These are phyloP conservation scores for Rhytidiadelphus loreus DNA, from an alignment of 225 moss, liverwort and hornwort species.

Conservation along the genomic window DNA sequence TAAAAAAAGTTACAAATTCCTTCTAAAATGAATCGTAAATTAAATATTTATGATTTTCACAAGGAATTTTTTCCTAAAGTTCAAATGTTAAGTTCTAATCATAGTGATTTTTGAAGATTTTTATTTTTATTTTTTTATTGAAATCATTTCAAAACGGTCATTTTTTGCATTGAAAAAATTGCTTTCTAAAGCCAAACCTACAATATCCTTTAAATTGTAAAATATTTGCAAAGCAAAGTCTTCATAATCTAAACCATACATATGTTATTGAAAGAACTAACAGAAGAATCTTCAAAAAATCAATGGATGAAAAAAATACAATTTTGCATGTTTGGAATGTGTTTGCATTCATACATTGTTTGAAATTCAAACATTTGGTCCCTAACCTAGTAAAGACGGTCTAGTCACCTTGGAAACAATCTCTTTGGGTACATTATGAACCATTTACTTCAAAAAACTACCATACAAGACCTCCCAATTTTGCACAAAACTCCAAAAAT, in stretches of 20 bases:
- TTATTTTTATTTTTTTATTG: neutral
- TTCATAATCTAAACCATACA: neutral
- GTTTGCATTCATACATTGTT: accelerated
- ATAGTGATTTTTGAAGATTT: neutral
- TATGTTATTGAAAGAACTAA: neutral
- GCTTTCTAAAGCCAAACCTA: accelerated
- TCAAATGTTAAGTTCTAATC: neutral
- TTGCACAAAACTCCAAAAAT: too few relatives aligned
- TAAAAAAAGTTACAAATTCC: neutral
- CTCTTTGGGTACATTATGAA: too few relatives aligned
- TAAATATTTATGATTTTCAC: neutral
- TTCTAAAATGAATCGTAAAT: neutral
- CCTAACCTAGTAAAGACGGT: neutral
- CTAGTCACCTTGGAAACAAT: too few relatives aligned
- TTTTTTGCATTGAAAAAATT: too few relatives aligned
- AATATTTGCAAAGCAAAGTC: neutral
- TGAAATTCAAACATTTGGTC: neutral
- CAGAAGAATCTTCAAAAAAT: neutral
- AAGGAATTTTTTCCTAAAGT: neutral
- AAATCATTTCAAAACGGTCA: neutral
- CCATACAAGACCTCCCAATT: too few relatives aligned
- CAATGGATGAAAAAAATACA: too few relatives aligned
- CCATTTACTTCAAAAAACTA: too few relatives aligned
- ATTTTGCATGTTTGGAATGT: neutral
- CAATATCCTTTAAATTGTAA: neutral